Conservation (phyloP, 345 rosid genomes). For the Clarkia xantiana region DNA sequence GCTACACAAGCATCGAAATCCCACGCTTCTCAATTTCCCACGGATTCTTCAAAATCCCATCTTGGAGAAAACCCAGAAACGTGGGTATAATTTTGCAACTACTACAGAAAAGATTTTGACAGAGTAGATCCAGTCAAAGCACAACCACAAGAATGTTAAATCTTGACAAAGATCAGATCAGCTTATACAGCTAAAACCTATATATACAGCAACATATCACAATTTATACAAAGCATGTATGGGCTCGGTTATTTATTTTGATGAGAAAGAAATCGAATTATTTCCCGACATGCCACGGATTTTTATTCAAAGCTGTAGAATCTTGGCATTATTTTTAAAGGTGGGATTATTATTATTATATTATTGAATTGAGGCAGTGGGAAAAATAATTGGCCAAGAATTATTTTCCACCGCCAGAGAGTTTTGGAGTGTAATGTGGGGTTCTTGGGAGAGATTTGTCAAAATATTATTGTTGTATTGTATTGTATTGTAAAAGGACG, state of each 20-base stretch:
- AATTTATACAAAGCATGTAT: conserved; percentile 6
- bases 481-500: no score
- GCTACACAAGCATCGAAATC: conserved; percentile 6
- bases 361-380: not conserved
- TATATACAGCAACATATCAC: conserved; percentile 2
- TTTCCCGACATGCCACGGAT: conserved; percentile 32
- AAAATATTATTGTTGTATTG: no score
- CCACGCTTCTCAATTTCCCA: not conserved
- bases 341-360: not conserved
- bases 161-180: no score
- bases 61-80: conserved; percentile 3
- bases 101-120: conserved; percentile 5
- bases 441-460: not conserved
- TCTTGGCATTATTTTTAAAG: conserved; percentile 24
- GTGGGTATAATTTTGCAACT: conserved; percentile 4
- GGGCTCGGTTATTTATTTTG: not conserved
- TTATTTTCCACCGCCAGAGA: conserved; percentile 21
- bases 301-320: conserved; percentile 22
- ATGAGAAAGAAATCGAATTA: conserved; percentile 13
- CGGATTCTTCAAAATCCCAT: conserved; percentile 4
- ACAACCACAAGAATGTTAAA: conserved; percentile 9
- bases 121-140: conserved; percentile 12
- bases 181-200: no score
- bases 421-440: conserved; percentile 6
- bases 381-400: conserved; percentile 4